Conservation (phyloP, 768 basidiomycete species). For the Auriscalpium orientale region DNA sequence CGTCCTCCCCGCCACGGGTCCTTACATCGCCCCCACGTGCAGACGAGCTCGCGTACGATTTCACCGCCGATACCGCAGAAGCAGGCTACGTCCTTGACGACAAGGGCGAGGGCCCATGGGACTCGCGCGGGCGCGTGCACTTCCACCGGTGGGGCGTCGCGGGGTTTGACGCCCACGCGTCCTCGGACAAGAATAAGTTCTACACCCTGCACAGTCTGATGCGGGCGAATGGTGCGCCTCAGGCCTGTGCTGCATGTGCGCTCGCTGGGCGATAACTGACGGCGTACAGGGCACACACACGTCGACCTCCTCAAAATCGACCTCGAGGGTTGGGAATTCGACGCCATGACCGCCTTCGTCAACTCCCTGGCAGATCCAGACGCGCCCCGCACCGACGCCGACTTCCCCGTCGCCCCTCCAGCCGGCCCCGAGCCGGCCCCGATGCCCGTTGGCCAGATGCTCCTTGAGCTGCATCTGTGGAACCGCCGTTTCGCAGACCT, state of each 20-base stretch:
- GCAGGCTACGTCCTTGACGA: constrained; percentile 7
- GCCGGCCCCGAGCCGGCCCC: background rate
- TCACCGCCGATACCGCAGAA: background rate
- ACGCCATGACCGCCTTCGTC: constrained; percentile 33
- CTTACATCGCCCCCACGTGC: constrained; percentile 1
- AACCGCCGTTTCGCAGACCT: constrained; percentile 18
- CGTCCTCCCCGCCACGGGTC: constrained; percentile 10
- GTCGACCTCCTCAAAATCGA: constrained; percentile 40
- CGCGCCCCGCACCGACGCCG: constrained; percentile 17
- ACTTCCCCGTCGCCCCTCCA: background rate
- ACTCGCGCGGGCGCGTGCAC: constrained; percentile 28
- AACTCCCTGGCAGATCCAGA: constrained; percentile 28
- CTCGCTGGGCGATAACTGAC: background rate
- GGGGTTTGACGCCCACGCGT: constrained; percentile 28
- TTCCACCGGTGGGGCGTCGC: constrained; percentile 37
- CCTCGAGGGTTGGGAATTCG: constrained; percentile 42
- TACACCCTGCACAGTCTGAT: constrained; percentile 42
- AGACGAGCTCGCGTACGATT: constrained; percentile 15
- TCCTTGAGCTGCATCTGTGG: constrained; percentile 36
- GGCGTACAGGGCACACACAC: constrained; percentile 20
- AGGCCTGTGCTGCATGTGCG: background rate
- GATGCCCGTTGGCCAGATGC: constrained; percentile 37
- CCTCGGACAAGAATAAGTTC: constrained; percentile 24
- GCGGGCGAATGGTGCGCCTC: constrained; percentile 30
- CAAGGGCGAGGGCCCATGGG: constrained; percentile 26